A percentile compares a stretch with the other conserved stretches of the same genome.
phyloP scores from a whole-genome alignment of 2,329 filamentous ascomycete species.

The Macrophomina pseudophaseolina region DNA sequence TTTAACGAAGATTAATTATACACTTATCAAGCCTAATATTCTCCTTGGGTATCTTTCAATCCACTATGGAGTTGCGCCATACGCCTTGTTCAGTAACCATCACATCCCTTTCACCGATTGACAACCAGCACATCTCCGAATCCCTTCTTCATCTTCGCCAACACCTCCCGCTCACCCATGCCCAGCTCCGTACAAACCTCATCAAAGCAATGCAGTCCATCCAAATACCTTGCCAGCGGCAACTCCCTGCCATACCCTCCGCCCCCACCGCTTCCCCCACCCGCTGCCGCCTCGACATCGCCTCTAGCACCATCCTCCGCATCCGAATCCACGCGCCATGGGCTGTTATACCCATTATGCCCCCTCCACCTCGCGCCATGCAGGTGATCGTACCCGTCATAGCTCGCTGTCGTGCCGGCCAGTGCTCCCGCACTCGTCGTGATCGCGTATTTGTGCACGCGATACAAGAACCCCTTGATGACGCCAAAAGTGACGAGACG shows the following conservation, averaged over 20 bases:
- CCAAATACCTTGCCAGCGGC: conserved; percentile 69
- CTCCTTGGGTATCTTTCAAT: no score
- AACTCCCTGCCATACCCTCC: conserved; percentile 30
- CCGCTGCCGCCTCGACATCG: conserved; percentile 29
- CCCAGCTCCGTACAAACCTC: conserved; percentile 80
- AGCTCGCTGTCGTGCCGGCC: conserved; percentile 55
- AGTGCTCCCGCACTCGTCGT: conserved; percentile 22
- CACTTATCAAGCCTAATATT: no score
- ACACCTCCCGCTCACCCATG: conserved; percentile 71
- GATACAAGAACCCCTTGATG: conserved; percentile 92
- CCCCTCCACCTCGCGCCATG: conserved; percentile 36
- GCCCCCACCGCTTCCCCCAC: conserved; percentile 27
- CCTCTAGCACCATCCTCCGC: conserved; percentile 21
- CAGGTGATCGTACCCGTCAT: conserved; percentile 24
- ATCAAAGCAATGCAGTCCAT: conserved; percentile 79
- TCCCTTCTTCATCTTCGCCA: conserved; percentile 65
- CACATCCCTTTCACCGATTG: conserved; percentile 22
- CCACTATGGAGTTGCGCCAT: no score
- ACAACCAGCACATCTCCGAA: conserved; percentile 43
- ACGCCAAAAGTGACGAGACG: conserved; percentile 94
- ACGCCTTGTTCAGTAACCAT: no score
- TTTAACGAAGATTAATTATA: no score
- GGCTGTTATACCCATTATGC: conserved; percentile 11
- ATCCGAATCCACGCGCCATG: conserved; percentile 21
- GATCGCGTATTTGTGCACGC: conserved; percentile 89